A percentile compares a stretch with the other conserved stretches of the same genome.
These are phyloP conservation scores for Larix sibirica DNA, from an alignment of 83 land plant genomes.

Conservation along the genomic window DNA sequence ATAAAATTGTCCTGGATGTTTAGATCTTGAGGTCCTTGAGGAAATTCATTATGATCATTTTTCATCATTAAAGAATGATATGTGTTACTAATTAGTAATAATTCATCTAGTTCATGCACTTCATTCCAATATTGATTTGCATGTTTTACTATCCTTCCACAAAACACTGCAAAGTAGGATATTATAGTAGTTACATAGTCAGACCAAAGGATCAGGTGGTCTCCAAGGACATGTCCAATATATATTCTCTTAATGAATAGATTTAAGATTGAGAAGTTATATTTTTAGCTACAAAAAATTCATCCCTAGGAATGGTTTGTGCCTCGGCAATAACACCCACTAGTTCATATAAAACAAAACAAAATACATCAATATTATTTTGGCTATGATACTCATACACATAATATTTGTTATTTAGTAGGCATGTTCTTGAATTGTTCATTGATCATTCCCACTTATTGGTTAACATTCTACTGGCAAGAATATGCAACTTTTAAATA, in stretches of 20 bases:
- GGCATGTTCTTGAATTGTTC: slow-evolving; percentile 85
- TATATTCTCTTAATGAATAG: neutral
- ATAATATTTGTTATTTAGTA: slow-evolving; percentile 62
- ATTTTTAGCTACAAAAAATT: slow-evolving; percentile 67
- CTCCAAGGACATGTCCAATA: neutral
- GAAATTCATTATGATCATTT: neutral
- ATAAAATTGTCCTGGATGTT: neutral
- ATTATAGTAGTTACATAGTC: neutral
- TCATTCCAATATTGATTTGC: slow-evolving; percentile 87
- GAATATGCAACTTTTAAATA: slow-evolving; percentile 41
- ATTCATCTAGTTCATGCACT: slow-evolving; percentile 74
- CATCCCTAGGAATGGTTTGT: slow-evolving; percentile 47
- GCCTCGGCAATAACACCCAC: slow-evolving; percentile 54
- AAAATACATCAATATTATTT: slow-evolving; percentile 60
- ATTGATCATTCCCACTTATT: slow-evolving; percentile 94
- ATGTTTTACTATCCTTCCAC: slow-evolving; percentile 73
- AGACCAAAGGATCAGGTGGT: neutral
- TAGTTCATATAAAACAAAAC: slow-evolving; percentile 73
- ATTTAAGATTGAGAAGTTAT: slow-evolving; percentile 25
- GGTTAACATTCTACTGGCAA: slow-evolving; percentile 87
- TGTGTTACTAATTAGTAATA: slow-evolving; percentile 2
- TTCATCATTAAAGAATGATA: neutral
- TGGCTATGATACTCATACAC: slow-evolving; percentile 42
- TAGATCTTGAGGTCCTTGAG: neutral
- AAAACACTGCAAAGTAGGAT: slow-evolving; percentile 47